Conservation (phyloP, 805 yeast species). For the Clavispora vitiphila region DNA sequence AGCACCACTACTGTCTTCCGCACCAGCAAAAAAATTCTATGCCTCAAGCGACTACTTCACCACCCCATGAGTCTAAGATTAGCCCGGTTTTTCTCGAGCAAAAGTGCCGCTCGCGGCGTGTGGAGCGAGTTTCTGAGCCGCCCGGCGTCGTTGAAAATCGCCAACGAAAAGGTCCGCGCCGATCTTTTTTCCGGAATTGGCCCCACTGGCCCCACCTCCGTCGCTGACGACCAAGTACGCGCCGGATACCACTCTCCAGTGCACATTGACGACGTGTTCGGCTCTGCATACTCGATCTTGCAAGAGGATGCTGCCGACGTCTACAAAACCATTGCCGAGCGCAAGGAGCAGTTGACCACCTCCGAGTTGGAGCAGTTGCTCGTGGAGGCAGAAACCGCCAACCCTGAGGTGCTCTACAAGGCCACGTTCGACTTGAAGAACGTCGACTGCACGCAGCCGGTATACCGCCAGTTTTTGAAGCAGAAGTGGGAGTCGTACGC, state of each 20-base stretch:
- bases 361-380: slow-evolving; percentile 24
- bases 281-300: slow-evolving; percentile 58
- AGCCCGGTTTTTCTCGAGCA: slow-evolving; percentile 11
- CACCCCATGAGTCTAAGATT: slow-evolving; percentile 11
- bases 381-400: slow-evolving; percentile 61
- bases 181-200: slow-evolving; percentile 21
- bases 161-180: slow-evolving; percentile 15
- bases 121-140: slow-evolving; percentile 33
- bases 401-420: slow-evolving; percentile 84
- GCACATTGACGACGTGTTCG: slow-evolving; percentile 68
- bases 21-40: slow-evolving; percentile 3
- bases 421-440: slow-evolving; percentile 39
- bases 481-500: slow-evolving; percentile 69
- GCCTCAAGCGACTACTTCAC: slow-evolving; percentile 1
- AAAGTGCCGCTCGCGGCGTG: slow-evolving; percentile 13
- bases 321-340: slow-evolving; percentile 31
- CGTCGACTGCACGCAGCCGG: slow-evolving; percentile 69
- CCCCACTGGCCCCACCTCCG: slow-evolving; percentile 47
- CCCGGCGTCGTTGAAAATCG: slow-evolving; percentile 22
- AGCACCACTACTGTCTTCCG: too few relatives aligned
- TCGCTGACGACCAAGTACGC: slow-evolving; percentile 39
- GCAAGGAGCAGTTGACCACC: slow-evolving; percentile 16
- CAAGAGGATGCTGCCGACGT: slow-evolving; percentile 41
- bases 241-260: slow-evolving; percentile 61
- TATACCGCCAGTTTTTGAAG: slow-evolving; percentile 66